Evolutionary conservation across 306 rosid genomes (phyloP), one percentile per base, ranked within the genome.

Genomic region (Dicorynia guianensis): DNA sequence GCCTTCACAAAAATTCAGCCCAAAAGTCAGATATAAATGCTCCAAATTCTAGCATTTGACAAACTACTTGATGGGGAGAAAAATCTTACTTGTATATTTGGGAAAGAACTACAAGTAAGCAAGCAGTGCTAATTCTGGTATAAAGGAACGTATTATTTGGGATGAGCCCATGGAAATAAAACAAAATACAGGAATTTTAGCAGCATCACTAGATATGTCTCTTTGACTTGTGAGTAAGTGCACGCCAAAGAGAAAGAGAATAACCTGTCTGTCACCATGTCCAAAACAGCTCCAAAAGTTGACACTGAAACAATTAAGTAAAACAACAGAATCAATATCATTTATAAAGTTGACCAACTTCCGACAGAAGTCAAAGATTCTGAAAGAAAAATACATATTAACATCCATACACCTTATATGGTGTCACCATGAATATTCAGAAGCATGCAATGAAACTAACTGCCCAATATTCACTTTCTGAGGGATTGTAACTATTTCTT

Each of bases 281-380:
- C 99, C 85, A 95, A 86, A 84, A 95, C 99, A 72, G 99, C 97
- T 74, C 99, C 99, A 81, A 95, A 95, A 59, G 97, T 95, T 65
- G 98, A 92, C 81, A 92, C 99, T 95, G 89, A 89, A 84, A 70
- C 85, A 75, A 44, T 20, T 65, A 75, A 80, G 61, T 46, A 66
- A 79, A 20, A 46, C 15, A 38, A 70, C 53, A 53, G 2, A 66
- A 68, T 73, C 68, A 42, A 72, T 25, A 17, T 48, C 44, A 20
- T 52, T 63, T 8, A 60, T 74, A 34, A 54, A 46, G 58, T 69
- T 15, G 44, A 69, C 62, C 52, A 1, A 79, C 72, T 74, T 59
- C 56, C 38, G 62, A 70, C 48, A 5, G 50, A 48, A 17, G 19
- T n/a, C 50, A 17, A 7, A 14, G 8, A 50, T 47, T 19, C 15